Evolutionary conservation across 352 stramenopile species (phyloP).

Genomic region (Phytophthora palmivora): DNA sequence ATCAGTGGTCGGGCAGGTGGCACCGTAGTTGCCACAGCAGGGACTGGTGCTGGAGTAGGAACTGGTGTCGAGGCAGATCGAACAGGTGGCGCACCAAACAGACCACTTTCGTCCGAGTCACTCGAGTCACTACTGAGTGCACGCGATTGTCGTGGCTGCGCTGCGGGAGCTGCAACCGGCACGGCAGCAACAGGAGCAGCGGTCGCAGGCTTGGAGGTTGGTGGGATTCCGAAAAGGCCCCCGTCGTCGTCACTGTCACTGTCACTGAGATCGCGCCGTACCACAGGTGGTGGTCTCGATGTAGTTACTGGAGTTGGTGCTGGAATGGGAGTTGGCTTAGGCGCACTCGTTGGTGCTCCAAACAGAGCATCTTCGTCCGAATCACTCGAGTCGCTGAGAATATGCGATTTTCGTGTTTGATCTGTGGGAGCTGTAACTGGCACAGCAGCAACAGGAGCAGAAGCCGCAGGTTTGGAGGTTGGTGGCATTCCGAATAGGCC

Average conservation of each 20-base stretch:
- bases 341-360: slow-evolving; percentile 30
- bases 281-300: neutral
- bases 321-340: slow-evolving; percentile 2
- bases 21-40: slow-evolving; percentile 26
- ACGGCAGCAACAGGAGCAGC: too few relatives aligned
- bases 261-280: too few relatives aligned
- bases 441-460: too few relatives aligned
- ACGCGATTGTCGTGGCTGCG: neutral
- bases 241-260: too few relatives aligned
- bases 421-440: too few relatives aligned
- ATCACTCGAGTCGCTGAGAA: too few relatives aligned
- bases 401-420: too few relatives aligned
- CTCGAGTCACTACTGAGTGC: neutral
- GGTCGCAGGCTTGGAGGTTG: too few relatives aligned
- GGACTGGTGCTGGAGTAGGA: slow-evolving; percentile 10
- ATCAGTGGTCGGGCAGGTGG: slow-evolving; percentile 47
- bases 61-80: neutral
- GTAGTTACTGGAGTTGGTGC: neutral
- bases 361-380: too few relatives aligned
- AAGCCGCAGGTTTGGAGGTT: neutral
- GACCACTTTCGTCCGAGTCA: neutral
- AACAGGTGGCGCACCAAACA: neutral
- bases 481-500: slow-evolving; percentile 38
- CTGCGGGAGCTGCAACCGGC: neutral
- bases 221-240: too few relatives aligned